Base-by-base conservation (phyloP, 1,284 basidiomycete species). In the Pseudozyma tsukubaensis region DNA sequence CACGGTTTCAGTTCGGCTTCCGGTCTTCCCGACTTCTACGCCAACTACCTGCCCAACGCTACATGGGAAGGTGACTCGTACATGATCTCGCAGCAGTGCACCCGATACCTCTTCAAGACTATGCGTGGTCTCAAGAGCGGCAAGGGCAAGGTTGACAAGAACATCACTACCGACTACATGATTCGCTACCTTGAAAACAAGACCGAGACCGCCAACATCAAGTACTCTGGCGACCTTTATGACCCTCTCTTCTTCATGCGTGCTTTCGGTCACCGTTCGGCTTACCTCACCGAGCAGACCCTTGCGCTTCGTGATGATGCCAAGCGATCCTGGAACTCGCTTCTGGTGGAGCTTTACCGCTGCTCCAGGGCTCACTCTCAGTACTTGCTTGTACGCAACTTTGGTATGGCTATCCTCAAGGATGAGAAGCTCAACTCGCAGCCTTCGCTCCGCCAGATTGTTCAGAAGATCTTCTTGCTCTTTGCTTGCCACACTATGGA, bases 31-130 rank as follows among this genome's bases (percentile, higher is more conserved):
- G 72, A 72, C 24, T 77, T 81, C 18, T 84, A 81, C 56, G 67
- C 73, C 62, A 80, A 80, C 67, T 80, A 69, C 70, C 63, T 62
- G 40, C 79, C 64, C 61, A 69, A 78, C 34, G 83, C 85, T 12
- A 85, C 85, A 16, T 86, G 85, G 84, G 83, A 84, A 66, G 83
- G 83, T 32, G 79, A 82, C 71, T 82, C 79, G 50, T 85, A 85
- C 79, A 85, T 85, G 82, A 78, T 85, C n/a, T 79, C 83, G 37
- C 85, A 85, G 73, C 85, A 86, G 65, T 76, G 77, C 50, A 80
- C 79, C 10, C 80, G 85, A n/a, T 84, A 85, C 74, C 78, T 86
- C 9, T 81, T 85, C 79, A 85, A 85, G 70, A 77, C 72, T 13
- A 81, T 81, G 81, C 80, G 81, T 24, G 65, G 64, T 34, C 54